Evolutionary conservation across 208 protist genomes (phyloP), one percentile per base, ranked within the genome.

Genomic region (Novymonas esmeraldas): DNA sequence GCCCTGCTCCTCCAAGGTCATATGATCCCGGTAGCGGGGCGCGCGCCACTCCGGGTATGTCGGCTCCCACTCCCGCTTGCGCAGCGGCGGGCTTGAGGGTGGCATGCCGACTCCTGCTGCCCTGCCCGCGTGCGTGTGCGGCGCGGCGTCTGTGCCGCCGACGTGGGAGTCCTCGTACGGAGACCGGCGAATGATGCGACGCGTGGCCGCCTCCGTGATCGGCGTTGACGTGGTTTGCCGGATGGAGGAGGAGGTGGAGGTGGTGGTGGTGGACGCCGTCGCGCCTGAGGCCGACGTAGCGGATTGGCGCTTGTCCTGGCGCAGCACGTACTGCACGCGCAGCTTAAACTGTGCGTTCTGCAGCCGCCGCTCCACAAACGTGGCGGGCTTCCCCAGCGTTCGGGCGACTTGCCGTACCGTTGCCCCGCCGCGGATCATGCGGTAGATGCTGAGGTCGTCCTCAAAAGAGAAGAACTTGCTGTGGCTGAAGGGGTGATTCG

Each of bases 271-370:
- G n/a, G 64, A 20, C 48, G 16, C 29, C 20, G 31, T 22, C 14
- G 44, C 50, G 16, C 45, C 26, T 22, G 67, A 45, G 41, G 58
- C 36, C 2, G 64, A 26, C 46, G 48, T 28, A 2, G 22, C 22
- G 18, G 24, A 28, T 13, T 62, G 28, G 5, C 81, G 75, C 62
- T 82, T 88, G 56, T 92, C 85, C 41, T 80, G 72, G 0, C 85
- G 74, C 33, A 95, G 66, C 0, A 93, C 60, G 71, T 93, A 91
- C 69, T 91, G 87, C n/a, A 96, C 80, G 13, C 90, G 85, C 45
- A 83, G 78, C 64, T 92, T 92, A 39, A 96, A 96, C 79, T 96
- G 90, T 36, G 88, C 85, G 57, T 94, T 94, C 48, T 96, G 86
- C 33, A 96, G 78, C 1, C 90, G 83, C 34, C 76, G 64, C 76